Evolutionary conservation across 139 green algal species (phyloP).

Genomic region (Tetratostichococcus sp.): DNA sequence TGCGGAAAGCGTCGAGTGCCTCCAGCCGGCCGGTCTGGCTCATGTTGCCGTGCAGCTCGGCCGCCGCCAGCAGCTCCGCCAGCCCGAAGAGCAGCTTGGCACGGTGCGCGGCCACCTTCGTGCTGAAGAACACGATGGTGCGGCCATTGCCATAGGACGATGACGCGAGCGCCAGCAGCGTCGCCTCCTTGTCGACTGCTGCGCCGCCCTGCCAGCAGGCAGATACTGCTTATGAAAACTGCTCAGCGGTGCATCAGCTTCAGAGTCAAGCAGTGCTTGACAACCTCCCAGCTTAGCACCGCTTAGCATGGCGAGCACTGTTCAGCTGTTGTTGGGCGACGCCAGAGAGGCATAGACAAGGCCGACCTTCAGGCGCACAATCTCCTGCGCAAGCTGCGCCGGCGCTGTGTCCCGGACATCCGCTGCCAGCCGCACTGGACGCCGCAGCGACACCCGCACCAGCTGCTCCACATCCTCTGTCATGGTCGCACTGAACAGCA

Average conservation of each 20-base stretch:
- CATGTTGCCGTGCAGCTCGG: slow-evolving; percentile 96
- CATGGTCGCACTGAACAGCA: slow-evolving; percentile 89
- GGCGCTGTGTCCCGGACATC: slow-evolving; percentile 70
- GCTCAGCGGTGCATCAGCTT: not conserved
- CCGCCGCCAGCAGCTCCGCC: slow-evolving; percentile 62
- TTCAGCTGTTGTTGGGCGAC: no score
- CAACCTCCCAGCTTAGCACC: no score
- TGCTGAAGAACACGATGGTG: slow-evolving; percentile 89
- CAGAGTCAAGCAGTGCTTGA: no score
- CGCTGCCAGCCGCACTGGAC: slow-evolving; percentile 86
- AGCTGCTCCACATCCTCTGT: slow-evolving; percentile 71
- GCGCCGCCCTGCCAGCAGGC: slow-evolving; percentile 13
- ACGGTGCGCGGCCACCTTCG: slow-evolving; percentile 86
- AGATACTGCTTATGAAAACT: not conserved
- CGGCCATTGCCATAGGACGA: slow-evolving; percentile 61
- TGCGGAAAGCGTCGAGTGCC: slow-evolving; percentile 76
- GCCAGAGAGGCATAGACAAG: no score
- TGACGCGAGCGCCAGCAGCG: slow-evolving; percentile 77
- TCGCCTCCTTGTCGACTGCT: slow-evolving; percentile 76
- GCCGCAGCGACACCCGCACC: slow-evolving; percentile 65
- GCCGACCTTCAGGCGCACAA: slow-evolving; percentile 75
- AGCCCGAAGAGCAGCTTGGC: slow-evolving; percentile 95
- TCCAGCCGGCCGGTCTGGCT: slow-evolving; percentile 84
- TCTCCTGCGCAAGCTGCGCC: slow-evolving; percentile 75
- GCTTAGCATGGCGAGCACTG: no score